phyloP scores from a whole-genome alignment of 2,329 filamentous ascomycete species.

The Nectriaceae sp. region DNA sequence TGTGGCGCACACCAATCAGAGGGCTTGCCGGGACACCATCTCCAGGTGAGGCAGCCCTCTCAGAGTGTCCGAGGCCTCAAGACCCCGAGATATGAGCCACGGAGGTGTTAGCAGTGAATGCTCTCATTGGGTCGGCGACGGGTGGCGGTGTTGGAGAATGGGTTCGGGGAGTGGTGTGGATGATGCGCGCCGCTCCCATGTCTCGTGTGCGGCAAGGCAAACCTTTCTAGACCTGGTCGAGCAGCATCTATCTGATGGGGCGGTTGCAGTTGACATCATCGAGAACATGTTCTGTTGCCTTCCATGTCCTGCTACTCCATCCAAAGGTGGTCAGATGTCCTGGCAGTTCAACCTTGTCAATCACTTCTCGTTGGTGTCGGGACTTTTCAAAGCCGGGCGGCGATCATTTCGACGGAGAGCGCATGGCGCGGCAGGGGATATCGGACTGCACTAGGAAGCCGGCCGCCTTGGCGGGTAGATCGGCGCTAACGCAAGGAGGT shows the following conservation, averaged over 20 bases:
- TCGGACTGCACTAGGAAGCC: conserved; percentile 8
- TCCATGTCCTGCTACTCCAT: conserved; percentile 10
- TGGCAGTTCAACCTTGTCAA: conserved; percentile 21
- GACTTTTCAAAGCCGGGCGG: conserved; percentile 10
- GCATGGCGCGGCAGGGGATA: conserved; percentile 7
- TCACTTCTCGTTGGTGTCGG: conserved; percentile 4
- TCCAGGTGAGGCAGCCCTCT: conserved; percentile 13
- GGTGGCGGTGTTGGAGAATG: conserved; percentile 12
- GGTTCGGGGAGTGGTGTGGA: conserved; percentile 9
- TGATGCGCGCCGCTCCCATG: conserved; percentile 11
- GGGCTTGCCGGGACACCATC: conserved; percentile 21
- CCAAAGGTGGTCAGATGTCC: conserved; percentile 22
- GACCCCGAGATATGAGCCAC: conserved; percentile 12
- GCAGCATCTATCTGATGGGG: neutral
- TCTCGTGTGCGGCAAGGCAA: conserved; percentile 7
- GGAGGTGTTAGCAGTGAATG: conserved; percentile 16
- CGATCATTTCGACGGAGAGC: conserved; percentile 22
- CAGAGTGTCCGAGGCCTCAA: conserved; percentile 11
- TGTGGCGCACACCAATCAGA: conserved; percentile 40
- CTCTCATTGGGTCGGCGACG: conserved; percentile 24
- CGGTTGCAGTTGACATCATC: neutral
- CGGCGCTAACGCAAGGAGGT: conserved; percentile 22
- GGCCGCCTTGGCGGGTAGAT: conserved; percentile 31
- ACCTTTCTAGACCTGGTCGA: neutral
- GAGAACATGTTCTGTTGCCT: neutral